Evolutionary conservation across 2,329 filamentous ascomycete genomes (phyloP).

Genomic region (Chaetothyriales sp.): DNA sequence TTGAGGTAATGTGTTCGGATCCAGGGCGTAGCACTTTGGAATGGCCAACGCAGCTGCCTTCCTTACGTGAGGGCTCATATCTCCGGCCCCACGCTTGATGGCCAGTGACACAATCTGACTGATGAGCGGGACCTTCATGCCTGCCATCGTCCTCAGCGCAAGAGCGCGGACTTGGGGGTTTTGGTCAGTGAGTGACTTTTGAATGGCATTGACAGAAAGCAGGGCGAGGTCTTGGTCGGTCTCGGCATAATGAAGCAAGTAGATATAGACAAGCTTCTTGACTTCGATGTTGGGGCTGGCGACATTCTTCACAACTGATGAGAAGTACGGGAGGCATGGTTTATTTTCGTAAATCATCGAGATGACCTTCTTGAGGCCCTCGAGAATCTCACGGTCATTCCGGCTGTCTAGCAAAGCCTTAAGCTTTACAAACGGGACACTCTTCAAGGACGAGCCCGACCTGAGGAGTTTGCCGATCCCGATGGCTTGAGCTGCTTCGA

Average conservation of each 20-base stretch:
- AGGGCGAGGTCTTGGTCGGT: slow-evolving; percentile 89
- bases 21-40: slow-evolving; percentile 86
- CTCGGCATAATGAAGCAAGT: slow-evolving; percentile 91
- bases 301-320: slow-evolving; percentile 95
- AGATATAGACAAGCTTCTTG: slow-evolving; percentile 97
- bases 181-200: slow-evolving; percentile 86
- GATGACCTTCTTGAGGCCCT: slow-evolving; percentile 78
- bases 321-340: slow-evolving; percentile 84
- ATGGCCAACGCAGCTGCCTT: slow-evolving; percentile 88
- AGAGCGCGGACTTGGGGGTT: slow-evolving; percentile 85
- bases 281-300: slow-evolving; percentile 87
- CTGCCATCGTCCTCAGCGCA: slow-evolving; percentile 91
- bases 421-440: slow-evolving; percentile 67
- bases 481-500: slow-evolving; percentile 89
- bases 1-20: slow-evolving; percentile 72
- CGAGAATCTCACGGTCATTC: slow-evolving; percentile 81
- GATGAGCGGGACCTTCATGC: slow-evolving; percentile 92
- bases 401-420: slow-evolving; percentile 92
- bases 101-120: slow-evolving; percentile 92
- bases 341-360: slow-evolving; percentile 93
- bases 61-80: slow-evolving; percentile 89
- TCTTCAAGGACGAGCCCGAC: slow-evolving; percentile 47
- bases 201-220: slow-evolving; percentile 95
- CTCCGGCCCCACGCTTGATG: slow-evolving; percentile 82
- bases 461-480: slow-evolving; percentile 40